Conservation (phyloP, 306 rosid species). For the Hippophae gyantsensis region DNA sequence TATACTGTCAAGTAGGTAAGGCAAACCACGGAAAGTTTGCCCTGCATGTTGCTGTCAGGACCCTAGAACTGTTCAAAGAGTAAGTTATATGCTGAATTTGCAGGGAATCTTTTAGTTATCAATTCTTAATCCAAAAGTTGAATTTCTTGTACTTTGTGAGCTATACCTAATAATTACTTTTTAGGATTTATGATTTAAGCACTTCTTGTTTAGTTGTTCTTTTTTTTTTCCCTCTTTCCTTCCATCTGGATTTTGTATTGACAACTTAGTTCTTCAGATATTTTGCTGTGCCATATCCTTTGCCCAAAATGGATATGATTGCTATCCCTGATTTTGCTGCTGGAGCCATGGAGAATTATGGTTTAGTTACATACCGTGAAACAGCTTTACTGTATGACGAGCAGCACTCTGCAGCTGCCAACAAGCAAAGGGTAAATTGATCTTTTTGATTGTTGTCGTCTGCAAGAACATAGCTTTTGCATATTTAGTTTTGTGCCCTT, state of each 20-base stretch:
- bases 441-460: conserved; percentile 13
- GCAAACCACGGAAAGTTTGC: conserved; percentile 84
- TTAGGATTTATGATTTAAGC: background rate
- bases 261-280: conserved; percentile 45
- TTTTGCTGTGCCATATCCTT: conserved; percentile 72
- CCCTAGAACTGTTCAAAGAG: conserved; percentile 68
- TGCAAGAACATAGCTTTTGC: conserved; percentile 10
- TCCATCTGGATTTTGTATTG: conserved; percentile 9
- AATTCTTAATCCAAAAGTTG: conserved; percentile 1
- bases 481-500: conserved; percentile 13
- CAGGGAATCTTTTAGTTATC: conserved; percentile 3
- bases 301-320: conserved; percentile 91
- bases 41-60: conserved; percentile 64
- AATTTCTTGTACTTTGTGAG: background rate
- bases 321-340: conserved; percentile 97
- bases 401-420: conserved; percentile 76
- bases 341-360: conserved; percentile 99
- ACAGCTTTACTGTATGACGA: conserved; percentile 90
- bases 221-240: conserved; percentile 1
- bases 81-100: conserved; percentile 27
- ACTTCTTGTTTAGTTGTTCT: conserved; percentile 1
- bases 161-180: background rate
- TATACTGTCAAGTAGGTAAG: conserved; percentile 84
- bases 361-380: conserved; percentile 88
- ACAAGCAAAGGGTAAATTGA: conserved; percentile 71